Conservation (phyloP, 495 filamentous ascomycete species). For the Acidomyces sp. region DNA sequence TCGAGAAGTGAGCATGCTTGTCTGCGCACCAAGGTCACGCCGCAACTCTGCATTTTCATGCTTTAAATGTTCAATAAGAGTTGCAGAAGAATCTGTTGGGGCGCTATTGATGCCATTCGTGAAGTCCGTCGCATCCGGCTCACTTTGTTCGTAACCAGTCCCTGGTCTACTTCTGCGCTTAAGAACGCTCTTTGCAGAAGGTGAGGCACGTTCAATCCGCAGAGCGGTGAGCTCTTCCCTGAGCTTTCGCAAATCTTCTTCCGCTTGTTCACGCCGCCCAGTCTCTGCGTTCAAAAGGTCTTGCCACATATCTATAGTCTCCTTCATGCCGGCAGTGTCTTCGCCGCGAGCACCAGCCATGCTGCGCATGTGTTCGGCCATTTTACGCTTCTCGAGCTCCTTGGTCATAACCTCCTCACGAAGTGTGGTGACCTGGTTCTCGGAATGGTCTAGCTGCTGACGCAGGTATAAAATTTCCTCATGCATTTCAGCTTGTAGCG, state of each 20-base stretch:
- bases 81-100: constrained; percentile 46
- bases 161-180: constrained; percentile 9
- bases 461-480: constrained; percentile 72
- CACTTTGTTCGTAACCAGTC: constrained; percentile 8
- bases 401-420: constrained; percentile 58
- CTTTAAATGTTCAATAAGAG: constrained; percentile 67
- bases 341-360: constrained; percentile 51
- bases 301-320: constrained; percentile 87
- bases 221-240: constrained; percentile 58
- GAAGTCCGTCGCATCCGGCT: constrained; percentile 40
- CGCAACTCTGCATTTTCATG: constrained; percentile 88
- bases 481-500: constrained; percentile 59
- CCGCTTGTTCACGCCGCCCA: constrained; percentile 73
- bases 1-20: constrained; percentile 91
- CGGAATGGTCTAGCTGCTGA: constrained; percentile 71
- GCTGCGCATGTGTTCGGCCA: constrained; percentile 64
- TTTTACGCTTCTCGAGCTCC: constrained; percentile 66
- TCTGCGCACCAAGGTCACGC: constrained; percentile 87
- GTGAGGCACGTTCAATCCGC: constrained; percentile 19
- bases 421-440: constrained; percentile 68
- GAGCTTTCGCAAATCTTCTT: constrained; percentile 73
- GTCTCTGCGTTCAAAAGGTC: constrained; percentile 92
- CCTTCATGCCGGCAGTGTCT: constrained; percentile 59
- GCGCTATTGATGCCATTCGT: constrained; percentile 44
- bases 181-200: constrained; percentile 8